phyloP scores from a whole-genome alignment of 768 basidiomycete species.

The Gloeopeniophorella convolvens region DNA sequence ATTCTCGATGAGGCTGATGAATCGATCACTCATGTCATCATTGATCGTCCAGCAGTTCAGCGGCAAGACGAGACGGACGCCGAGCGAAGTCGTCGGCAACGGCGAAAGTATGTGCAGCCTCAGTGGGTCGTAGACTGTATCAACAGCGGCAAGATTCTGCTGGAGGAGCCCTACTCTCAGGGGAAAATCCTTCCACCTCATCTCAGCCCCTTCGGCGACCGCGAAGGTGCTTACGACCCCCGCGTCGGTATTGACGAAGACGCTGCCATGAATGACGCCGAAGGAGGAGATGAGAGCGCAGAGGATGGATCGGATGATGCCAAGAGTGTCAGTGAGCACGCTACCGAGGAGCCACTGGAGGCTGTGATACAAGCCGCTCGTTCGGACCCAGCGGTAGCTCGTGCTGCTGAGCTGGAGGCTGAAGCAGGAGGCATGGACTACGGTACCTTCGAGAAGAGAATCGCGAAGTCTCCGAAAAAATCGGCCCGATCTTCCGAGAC shows the following conservation, averaged over 20 bases:
- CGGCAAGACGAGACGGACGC: conserved; percentile 44
- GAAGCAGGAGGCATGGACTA: conserved; percentile 84
- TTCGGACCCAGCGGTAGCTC: conserved; percentile 60
- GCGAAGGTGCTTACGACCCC: conserved; percentile 71
- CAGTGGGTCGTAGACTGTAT: conserved; percentile 98
- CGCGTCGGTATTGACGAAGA: conserved; percentile 33
- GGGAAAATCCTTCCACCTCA: conserved; percentile 89
- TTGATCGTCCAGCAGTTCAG: conserved; percentile 73
- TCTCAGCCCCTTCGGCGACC: conserved; percentile 89
- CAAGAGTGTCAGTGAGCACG: conserved; percentile 17
- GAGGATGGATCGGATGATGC: conserved; percentile 25
- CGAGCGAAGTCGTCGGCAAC: conserved; percentile 53
- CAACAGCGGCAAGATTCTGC: conserved; percentile 77
- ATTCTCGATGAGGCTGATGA: conserved; percentile 72
- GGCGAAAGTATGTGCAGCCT: conserved; percentile 88
- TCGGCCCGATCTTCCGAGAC: conserved; percentile 28
- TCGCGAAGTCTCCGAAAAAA: conserved; percentile 52
- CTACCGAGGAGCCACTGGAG: conserved; percentile 29
- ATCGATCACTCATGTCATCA: conserved; percentile 89
- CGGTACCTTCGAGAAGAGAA: conserved; percentile 68
- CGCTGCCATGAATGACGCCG: conserved; percentile 28
- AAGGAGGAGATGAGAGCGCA: conserved; percentile 29
- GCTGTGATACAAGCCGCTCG: conserved; percentile 34
- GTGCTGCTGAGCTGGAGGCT: conserved; percentile 87
- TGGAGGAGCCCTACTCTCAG: conserved; percentile 81